These are phyloP conservation scores for Apiotrichum gracile DNA, from an alignment of 1,284 basidiomycete genomes.

Conservation along the genomic window DNA sequence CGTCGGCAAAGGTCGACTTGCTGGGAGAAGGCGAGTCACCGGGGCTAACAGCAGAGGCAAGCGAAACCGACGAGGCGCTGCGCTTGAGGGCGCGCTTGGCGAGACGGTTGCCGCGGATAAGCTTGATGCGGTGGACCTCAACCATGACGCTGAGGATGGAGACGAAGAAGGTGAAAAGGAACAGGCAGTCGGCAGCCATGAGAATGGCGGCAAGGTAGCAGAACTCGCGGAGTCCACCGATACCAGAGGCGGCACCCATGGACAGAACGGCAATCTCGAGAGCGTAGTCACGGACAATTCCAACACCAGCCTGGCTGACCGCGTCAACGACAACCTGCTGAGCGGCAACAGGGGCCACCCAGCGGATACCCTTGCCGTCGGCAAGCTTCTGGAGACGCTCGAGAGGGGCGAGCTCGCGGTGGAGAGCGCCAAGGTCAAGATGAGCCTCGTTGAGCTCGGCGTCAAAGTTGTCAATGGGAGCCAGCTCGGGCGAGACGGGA, in stretches of 20 bases:
- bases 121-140: slow-evolving; percentile 63
- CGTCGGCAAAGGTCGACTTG: slow-evolving; percentile 6
- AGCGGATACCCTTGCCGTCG: slow-evolving; percentile 48
- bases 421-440: slow-evolving; percentile 41
- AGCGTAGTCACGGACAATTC: slow-evolving; percentile 85
- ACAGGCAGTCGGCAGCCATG: slow-evolving; percentile 76
- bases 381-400: slow-evolving; percentile 45
- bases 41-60: slow-evolving; percentile 3
- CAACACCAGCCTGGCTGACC: slow-evolving; percentile 68
- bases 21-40: slow-evolving; percentile 9
- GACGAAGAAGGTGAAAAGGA: slow-evolving; percentile 85
- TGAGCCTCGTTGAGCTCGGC: slow-evolving; percentile 22
- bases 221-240: slow-evolving; percentile 87
- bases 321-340: slow-evolving; percentile 79
- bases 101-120: slow-evolving; percentile 49
- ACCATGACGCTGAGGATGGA: slow-evolving; percentile 89
- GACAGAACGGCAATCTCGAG: slow-evolving; percentile 85
- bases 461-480: slow-evolving; percentile 20
- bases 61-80: slow-evolving; percentile 11
- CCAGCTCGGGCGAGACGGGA: slow-evolving; percentile 47
- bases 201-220: slow-evolving; percentile 80
- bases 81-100: slow-evolving; percentile 19
- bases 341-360: slow-evolving; percentile 58
- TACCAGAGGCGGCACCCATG: slow-evolving; percentile 78
- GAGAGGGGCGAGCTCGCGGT: slow-evolving; percentile 43